These are phyloP conservation scores for Arxiozyma heterogenica DNA, from an alignment of 1,139 yeast genomes.

Conservation along the genomic window DNA sequence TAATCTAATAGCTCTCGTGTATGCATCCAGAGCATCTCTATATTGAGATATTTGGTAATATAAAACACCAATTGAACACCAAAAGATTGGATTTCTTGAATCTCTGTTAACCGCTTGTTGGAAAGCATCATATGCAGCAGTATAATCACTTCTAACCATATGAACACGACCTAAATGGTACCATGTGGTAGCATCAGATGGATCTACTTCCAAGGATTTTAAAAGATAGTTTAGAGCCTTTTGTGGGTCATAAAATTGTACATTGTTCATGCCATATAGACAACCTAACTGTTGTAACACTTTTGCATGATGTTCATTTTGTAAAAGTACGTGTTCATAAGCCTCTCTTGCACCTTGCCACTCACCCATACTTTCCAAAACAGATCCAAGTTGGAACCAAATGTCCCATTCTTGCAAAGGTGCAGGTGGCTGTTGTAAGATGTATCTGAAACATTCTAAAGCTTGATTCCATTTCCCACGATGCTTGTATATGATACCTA, in stretches of 20 bases:
- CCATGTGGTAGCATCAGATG: conserved; percentile 93
- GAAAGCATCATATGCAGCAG: conserved; percentile 95
- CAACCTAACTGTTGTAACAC: conserved; percentile 95
- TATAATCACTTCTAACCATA: conserved; percentile 90
- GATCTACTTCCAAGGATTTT: conserved; percentile 82
- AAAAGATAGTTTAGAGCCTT: conserved; percentile 73
- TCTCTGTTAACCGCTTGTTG: conserved; percentile 98
- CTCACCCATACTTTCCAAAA: conserved; percentile 87
- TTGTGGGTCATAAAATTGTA: conserved; percentile 62
- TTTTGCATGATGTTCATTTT: conserved; percentile 89
- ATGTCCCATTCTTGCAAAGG: conserved; percentile 95
- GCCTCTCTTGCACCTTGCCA: conserved; percentile 91
- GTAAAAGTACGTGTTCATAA: conserved; percentile 81
- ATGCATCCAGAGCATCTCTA: conserved; percentile 94
- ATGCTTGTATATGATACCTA: conserved; percentile 95
- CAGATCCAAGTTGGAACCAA: conserved; percentile 97
- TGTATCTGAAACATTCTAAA: conserved; percentile 87
- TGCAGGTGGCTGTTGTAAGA: conserved; percentile 82
- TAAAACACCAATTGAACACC: conserved; percentile 97
- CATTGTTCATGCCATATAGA: conserved; percentile 76
- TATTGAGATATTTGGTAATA: conserved; percentile 94
- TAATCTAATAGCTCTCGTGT: conserved; percentile 88
- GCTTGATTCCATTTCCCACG: conserved; percentile 83
- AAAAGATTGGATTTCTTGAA: conserved; percentile 91
- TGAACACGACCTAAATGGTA: conserved; percentile 92